Base-by-base conservation (phyloP, 1,284 basidiomycete species). In the Marasmius oreades region DNA sequence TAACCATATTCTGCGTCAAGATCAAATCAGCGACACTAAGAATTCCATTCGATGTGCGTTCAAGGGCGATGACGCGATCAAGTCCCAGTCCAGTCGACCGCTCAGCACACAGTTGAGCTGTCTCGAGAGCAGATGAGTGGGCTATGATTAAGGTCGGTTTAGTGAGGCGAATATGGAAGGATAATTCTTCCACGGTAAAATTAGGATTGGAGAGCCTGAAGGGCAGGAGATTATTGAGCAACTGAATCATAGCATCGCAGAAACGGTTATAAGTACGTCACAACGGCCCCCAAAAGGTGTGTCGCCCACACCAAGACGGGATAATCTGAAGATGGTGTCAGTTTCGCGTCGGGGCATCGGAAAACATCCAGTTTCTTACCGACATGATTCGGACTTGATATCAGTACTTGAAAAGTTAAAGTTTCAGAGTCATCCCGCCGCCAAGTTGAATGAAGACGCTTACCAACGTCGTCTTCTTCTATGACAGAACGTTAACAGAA, bases 291-390 rank as follows among this genome's bases (percentile, higher is more conserved):
- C 6, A 86, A 67, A 44, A 79, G 73, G 61, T 85, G 82, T 0
- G 70, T 65, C 2, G 82, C 86, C 85, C 86, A 88, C 2, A 86
- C 69, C 0, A 73, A 72, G 0, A 78, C 68, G 0, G 79, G 77
- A 59, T 84, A 87, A 61, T 88, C 85, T 82, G 51, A 4, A 24
- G 2, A 24, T 46, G 23, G 6, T 22, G 51, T 3, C 46, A 23
- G 20, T 16, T 22, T 22, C 7, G 12, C 14, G 5, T 39, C 12
- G 22, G 4, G 5, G 1, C 31, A 18, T 5, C 3, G 44, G 56
- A 22, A 20, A 28, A 18, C 20, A 8, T 26, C 37, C n/a, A 12
- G 5, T 26, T 34, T 60, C 66, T 26, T 45, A 79, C 81, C 81
- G 42, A 83, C 67, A 59, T 83, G 76, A 57, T 82, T 82, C 1